These are phyloP conservation scores for Tylopilus sp. DNA, from an alignment of 768 basidiomycete species.

Conservation along the genomic window DNA sequence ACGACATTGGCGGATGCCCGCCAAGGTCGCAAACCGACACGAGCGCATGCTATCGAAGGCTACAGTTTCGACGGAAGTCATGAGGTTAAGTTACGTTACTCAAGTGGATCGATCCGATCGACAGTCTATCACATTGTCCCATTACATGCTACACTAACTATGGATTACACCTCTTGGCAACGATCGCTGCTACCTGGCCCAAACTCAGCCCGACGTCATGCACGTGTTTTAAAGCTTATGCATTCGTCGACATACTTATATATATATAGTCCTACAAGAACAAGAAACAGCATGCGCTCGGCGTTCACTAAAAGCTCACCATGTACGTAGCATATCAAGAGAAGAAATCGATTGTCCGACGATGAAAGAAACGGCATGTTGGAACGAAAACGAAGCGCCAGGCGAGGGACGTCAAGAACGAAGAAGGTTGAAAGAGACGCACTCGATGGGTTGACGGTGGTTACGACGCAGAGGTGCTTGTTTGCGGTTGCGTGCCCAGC, in stretches of 20 bases:
- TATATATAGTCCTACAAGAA: slow-evolving; percentile 20
- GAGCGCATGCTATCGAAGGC: no score
- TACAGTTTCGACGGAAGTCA: no score
- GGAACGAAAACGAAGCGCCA: slow-evolving; percentile 12
- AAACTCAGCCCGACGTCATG: no score
- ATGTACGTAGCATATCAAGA: slow-evolving; percentile 17
- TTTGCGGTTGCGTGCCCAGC: slow-evolving; percentile 18
- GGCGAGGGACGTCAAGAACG: slow-evolving; percentile 4
- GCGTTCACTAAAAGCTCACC: slow-evolving; percentile 1
- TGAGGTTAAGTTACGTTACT: no score
- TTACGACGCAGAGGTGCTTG: not conserved
- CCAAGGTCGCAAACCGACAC: no score
- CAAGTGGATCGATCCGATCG: no score
- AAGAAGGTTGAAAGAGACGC: not conserved
- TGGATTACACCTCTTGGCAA: no score
- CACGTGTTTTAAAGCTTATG: slow-evolving; percentile 4
- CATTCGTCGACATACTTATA: slow-evolving; percentile 16
- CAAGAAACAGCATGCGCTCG: slow-evolving; percentile 13
- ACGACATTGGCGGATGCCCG: no score
- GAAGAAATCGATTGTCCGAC: not conserved
- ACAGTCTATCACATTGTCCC: no score
- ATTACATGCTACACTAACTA: no score
- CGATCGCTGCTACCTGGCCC: no score
- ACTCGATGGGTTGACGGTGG: not conserved
- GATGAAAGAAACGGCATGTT: not conserved